Evolutionary conservation across 306 rosid genomes (phyloP).

Genomic region (Lathyrus tuberosus): DNA sequence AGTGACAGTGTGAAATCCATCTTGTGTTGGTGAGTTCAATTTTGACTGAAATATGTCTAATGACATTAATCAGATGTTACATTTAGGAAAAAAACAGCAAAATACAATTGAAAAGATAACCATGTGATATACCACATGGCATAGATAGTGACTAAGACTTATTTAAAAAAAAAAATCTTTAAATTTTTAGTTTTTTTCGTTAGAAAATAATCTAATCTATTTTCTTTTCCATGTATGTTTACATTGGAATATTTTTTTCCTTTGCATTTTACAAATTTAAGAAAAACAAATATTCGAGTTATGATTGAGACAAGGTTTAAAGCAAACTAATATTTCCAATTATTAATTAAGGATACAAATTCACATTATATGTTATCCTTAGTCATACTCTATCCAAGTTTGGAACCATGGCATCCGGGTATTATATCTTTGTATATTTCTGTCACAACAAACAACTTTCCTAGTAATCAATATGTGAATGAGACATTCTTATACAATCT

Average conservation of each 20-base stretch:
- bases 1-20: background rate
- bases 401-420: background rate
- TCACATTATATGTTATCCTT: constrained; percentile 7
- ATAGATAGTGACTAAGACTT: constrained; percentile 7
- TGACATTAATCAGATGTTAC: constrained; percentile 6
- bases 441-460: constrained; percentile 4
- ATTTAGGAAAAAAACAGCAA: background rate
- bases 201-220: background rate
- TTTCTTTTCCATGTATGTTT: background rate
- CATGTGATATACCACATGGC: constrained; percentile 10
- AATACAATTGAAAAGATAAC: constrained; percentile 1
- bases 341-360: background rate
- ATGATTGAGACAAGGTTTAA: background rate
- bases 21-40: background rate
- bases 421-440: constrained; percentile 13
- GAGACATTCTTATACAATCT: constrained; percentile 33
- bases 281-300: constrained; percentile 12
- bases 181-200: background rate
- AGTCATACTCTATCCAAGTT: constrained; percentile 32
- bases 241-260: background rate
- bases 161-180: background rate
- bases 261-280: background rate
- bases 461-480: constrained; percentile 20
- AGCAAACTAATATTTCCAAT: constrained; percentile 24
- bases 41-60: background rate